Percentiles rank a stretch among this genome's conserved stretches.
phyloP scores from a whole-genome alignment of 345 rosid genomes.

The Isatis tinctoria region DNA sequence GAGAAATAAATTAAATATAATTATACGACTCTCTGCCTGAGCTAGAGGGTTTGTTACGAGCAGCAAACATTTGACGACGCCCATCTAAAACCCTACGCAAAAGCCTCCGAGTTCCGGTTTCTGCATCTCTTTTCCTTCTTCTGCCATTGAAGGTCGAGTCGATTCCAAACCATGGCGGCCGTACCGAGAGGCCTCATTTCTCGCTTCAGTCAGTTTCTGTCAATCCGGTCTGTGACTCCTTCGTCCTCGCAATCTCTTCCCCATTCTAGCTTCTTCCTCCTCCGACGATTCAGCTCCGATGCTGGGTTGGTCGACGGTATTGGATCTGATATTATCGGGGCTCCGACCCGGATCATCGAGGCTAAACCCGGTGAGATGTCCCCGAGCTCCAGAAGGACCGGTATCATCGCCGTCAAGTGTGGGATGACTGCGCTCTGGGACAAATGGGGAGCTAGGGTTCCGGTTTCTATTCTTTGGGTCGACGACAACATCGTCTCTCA shows the following conservation, averaged over 20 bases:
- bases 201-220: conserved; percentile 45
- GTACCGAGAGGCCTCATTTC: conserved; percentile 66
- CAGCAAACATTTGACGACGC: background rate
- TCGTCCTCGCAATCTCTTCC: conserved; percentile 11
- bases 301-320: conserved; percentile 35
- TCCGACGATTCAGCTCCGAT: conserved; percentile 41
- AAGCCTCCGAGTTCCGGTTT: conserved; percentile 23
- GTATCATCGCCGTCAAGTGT: conserved; percentile 82
- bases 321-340: conserved; percentile 28
- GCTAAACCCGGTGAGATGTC: conserved; percentile 61
- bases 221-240: conserved; percentile 4
- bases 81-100: conserved; percentile 37
- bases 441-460: conserved; percentile 95
- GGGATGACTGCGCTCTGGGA: conserved; percentile 94
- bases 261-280: conserved; percentile 17
- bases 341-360: conserved; percentile 46
- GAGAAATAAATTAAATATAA: background rate
- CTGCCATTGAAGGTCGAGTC: conserved; percentile 28
- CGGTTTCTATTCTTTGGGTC: conserved; percentile 71
- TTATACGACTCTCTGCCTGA: background rate
- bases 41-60: background rate
- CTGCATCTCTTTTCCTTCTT: conserved; percentile 4
- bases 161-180: conserved; percentile 48
- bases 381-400: conserved; percentile 61
- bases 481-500: conserved; percentile 93